A percentile compares a stretch with the other conserved stretches of the same genome.
Evolutionary conservation across 1,284 basidiomycete species (phyloP).

Genomic region (Ceratobasidium papillatum): DNA sequence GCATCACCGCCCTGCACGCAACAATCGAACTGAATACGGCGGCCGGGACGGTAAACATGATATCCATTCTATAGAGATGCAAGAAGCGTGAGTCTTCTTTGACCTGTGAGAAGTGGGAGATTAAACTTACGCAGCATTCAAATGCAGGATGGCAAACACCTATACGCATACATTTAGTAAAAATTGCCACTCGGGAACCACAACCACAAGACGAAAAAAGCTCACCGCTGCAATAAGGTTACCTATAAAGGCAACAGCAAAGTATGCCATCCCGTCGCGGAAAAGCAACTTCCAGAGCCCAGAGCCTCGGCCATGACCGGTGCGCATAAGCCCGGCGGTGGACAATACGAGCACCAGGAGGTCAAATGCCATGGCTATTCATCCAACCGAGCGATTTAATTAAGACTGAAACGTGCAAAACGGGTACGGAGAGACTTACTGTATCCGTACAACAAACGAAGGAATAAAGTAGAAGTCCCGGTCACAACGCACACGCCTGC

Average conservation of each 20-base stretch:
- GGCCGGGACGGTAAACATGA: constrained; percentile 43
- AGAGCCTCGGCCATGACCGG: constrained; percentile 37
- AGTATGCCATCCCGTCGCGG: constrained; percentile 39
- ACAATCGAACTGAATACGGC: constrained; percentile 40
- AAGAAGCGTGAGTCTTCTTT: background rate
- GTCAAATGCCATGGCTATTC: constrained; percentile 70
- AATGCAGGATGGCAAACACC: constrained; percentile 29
- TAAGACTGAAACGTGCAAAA: constrained; percentile 58
- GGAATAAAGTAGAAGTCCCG: constrained; percentile 48
- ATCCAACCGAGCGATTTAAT: background rate
- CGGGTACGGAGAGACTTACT: constrained; percentile 49
- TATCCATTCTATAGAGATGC: constrained; percentile 34
- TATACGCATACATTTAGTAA: background rate
- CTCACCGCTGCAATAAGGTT: constrained; percentile 71
- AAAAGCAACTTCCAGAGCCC: constrained; percentile 40
- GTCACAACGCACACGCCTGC: constrained; percentile 48
- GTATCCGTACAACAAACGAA: constrained; percentile 46
- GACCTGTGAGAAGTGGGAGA: background rate
- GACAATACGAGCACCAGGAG: constrained; percentile 68
- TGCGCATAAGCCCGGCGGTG: constrained; percentile 60
- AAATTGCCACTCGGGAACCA: background rate
- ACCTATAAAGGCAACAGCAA: constrained; percentile 52
- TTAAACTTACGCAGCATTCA: constrained; percentile 28
- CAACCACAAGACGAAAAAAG: background rate
- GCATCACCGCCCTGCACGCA: constrained; percentile 40